Evolutionary conservation across 2,329 filamentous ascomycete species (phyloP).

Genomic region (Madurella mycetomatis): DNA sequence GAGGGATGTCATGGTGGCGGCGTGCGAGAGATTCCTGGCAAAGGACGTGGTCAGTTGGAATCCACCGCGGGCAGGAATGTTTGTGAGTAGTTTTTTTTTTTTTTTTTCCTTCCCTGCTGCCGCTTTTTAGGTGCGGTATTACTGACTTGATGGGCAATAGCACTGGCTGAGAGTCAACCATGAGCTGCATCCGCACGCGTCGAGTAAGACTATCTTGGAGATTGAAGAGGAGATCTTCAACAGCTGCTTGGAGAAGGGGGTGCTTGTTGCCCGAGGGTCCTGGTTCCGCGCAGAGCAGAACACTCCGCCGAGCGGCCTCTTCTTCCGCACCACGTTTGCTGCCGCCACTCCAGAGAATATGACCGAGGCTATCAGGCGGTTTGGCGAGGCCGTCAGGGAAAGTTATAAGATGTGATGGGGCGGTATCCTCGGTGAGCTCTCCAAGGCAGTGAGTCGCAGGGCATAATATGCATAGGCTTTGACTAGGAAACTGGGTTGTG

Average conservation of each 20-base stretch:
- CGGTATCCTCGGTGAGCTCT: too few relatives aligned
- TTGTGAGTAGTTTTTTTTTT: conserved; percentile 53
- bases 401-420: conserved; percentile 38
- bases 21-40: conserved; percentile 76
- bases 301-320: conserved; percentile 60
- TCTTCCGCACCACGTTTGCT: conserved; percentile 87
- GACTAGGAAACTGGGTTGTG: too few relatives aligned
- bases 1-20: conserved; percentile 69
- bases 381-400: conserved; percentile 68
- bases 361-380: conserved; percentile 65
- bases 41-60: conserved; percentile 72
- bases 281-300: conserved; percentile 83
- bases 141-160: conserved; percentile 32
- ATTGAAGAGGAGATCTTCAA: conserved; percentile 88
- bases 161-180: conserved; percentile 71
- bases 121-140: not conserved
- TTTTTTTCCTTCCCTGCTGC: conserved; percentile 1
- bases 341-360: conserved; percentile 70
- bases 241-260: conserved; percentile 67
- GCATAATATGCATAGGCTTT: too few relatives aligned
- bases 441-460: too few relatives aligned
- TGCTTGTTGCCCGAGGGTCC: conserved; percentile 76
- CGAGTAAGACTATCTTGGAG: conserved; percentile 50
- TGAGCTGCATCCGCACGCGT: conserved; percentile 58
- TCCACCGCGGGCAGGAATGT: conserved; percentile 86